A percentile compares a stretch with the other conserved stretches of the same genome.
phyloP scores from a whole-genome alignment of 805 yeast species.

The Zygotorulaspora danielsina region DNA sequence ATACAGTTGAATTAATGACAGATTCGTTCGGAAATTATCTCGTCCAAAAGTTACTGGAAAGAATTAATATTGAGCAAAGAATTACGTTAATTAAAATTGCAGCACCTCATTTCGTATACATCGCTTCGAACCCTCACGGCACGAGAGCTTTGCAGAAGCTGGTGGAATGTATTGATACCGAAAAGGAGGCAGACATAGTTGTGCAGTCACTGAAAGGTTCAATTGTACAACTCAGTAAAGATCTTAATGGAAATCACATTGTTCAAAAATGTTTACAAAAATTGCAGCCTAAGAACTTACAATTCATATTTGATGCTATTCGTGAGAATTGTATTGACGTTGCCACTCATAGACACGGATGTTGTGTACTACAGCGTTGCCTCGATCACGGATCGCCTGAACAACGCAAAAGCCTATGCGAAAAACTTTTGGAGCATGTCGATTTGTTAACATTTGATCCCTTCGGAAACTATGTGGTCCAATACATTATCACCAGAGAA shows the following conservation, averaged over 20 bases:
- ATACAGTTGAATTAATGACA: constrained; percentile 82
- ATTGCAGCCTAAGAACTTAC: constrained; percentile 62
- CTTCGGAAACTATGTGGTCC: constrained; percentile 95
- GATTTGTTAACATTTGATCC: constrained; percentile 79
- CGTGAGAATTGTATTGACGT: constrained; percentile 66
- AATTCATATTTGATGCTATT: constrained; percentile 88
- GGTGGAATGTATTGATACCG: constrained; percentile 72
- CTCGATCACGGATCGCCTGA: constrained; percentile 76
- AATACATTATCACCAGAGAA: constrained; percentile 65
- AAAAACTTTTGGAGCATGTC: constrained; percentile 64
- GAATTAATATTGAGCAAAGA: constrained; percentile 66
- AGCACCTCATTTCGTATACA: constrained; percentile 64
- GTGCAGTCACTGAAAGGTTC: constrained; percentile 59
- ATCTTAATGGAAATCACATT: constrained; percentile 94
- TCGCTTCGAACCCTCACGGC: constrained; percentile 92
- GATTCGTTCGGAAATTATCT: constrained; percentile 98
- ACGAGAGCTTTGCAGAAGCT: constrained; percentile 92
- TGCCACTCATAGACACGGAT: constrained; percentile 95
- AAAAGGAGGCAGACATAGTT: constrained; percentile 65
- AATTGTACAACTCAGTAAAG: constrained; percentile 76
- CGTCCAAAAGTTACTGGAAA: constrained; percentile 84
- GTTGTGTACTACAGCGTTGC: constrained; percentile 94
- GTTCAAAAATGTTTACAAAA: constrained; percentile 86
- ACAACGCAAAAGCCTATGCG: constrained; percentile 66
- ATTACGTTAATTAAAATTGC: constrained; percentile 65